Conservation (phyloP, 768 basidiomycete genomes). For the Collybiopsis luxurians region DNA sequence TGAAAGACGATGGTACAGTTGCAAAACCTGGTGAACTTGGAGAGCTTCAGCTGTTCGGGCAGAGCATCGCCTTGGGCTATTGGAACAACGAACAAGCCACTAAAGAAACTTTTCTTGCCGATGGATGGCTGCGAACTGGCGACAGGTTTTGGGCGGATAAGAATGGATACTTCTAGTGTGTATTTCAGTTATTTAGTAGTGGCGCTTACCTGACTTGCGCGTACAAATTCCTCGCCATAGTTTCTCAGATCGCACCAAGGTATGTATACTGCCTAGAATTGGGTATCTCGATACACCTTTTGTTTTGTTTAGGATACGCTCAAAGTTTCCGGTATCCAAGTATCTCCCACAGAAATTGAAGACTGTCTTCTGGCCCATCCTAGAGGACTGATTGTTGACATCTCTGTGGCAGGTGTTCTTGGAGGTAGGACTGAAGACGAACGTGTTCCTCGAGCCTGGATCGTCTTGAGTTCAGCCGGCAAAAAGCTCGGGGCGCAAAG, state of each 20-base stretch:
- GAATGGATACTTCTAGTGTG: conserved; percentile 64
- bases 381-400: conserved; percentile 59
- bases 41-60: conserved; percentile 58
- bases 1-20: conserved; percentile 57
- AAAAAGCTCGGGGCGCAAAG: conserved; percentile 39
- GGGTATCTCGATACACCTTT: background rate
- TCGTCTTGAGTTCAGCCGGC: conserved; percentile 61
- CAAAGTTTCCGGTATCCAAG: conserved; percentile 77
- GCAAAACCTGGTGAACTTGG: conserved; percentile 57
- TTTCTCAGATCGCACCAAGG: conserved; percentile 75
- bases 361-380: conserved; percentile 61
- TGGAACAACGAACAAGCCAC: conserved; percentile 70
- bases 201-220: too few relatives aligned
- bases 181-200: too few relatives aligned
- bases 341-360: conserved; percentile 80
- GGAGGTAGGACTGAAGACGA: conserved; percentile 72
- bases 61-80: conserved; percentile 63
- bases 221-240: conserved; percentile 29
- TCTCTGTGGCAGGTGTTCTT: conserved; percentile 68
- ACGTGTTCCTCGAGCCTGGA: conserved; percentile 74
- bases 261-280: conserved; percentile 17
- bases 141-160: conserved; percentile 63
- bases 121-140: conserved; percentile 76
- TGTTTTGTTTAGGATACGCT: conserved; percentile 56
- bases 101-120: conserved; percentile 54